phyloP scores from a whole-genome alignment of 2,329 filamentous ascomycete genomes.

The Neospermospora avenae region DNA sequence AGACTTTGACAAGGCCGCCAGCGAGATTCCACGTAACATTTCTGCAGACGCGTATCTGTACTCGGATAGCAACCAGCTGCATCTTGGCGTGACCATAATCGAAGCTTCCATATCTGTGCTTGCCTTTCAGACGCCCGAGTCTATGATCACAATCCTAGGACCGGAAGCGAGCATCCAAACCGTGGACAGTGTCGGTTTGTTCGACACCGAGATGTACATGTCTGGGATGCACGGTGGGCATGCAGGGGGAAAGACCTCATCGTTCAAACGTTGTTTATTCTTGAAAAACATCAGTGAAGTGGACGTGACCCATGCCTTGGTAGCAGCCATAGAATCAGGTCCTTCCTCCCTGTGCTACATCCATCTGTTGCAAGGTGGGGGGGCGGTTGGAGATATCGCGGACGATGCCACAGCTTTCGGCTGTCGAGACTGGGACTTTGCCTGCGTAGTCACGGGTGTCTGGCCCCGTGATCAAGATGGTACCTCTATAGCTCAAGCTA shows the following conservation, averaged over 20 bases:
- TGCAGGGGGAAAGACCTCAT: conserved; percentile 53
- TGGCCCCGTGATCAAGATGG: conserved; percentile 54
- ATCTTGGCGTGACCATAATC: conserved; percentile 50
- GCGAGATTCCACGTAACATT: conserved; percentile 39
- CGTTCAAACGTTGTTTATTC: conserved; percentile 64
- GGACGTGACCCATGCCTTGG: conserved; percentile 38
- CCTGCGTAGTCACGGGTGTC: conserved; percentile 60
- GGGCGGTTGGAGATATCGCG: conserved; percentile 43
- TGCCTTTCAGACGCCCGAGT: conserved; percentile 10
- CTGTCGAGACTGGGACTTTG: conserved; percentile 61
- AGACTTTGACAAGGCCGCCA: conserved; percentile 40
- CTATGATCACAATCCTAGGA: conserved; percentile 34
- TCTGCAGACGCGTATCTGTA: conserved; percentile 58
- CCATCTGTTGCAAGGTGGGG: conserved; percentile 56
- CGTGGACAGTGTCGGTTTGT: conserved; percentile 49
- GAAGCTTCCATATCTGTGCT: conserved; percentile 37
- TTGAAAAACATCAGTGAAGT: conserved; percentile 44
- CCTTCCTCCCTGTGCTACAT: conserved; percentile 51
- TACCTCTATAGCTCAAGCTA: conserved; percentile 39
- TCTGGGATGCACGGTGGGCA: conserved; percentile 58
- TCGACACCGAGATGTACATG: conserved; percentile 60
- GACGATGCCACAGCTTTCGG: conserved; percentile 54
- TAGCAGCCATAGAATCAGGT: conserved; percentile 41
- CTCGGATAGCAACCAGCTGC: conserved; percentile 42
- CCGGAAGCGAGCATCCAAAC: conserved; percentile 33